phyloP scores from a whole-genome alignment of 345 rosid genomes.

The Ceriops zippeliana region DNA sequence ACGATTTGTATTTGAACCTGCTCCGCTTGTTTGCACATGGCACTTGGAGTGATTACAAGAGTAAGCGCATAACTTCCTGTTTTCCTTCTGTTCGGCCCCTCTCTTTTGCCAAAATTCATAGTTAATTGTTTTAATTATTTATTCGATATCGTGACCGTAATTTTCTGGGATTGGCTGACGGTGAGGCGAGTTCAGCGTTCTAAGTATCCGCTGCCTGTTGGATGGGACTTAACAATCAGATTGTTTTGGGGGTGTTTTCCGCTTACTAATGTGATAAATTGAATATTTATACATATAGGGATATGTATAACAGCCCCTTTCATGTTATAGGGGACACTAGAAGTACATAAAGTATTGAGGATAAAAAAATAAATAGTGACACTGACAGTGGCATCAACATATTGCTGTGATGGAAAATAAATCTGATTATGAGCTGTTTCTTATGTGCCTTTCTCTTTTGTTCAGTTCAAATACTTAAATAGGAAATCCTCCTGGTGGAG shows the following conservation, averaged over 20 bases:
- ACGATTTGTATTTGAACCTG: slow-evolving; percentile 47
- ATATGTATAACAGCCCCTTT: no score
- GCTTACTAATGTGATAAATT: no score
- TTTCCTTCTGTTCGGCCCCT: not conserved
- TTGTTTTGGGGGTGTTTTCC: not conserved
- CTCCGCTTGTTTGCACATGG: slow-evolving; percentile 89
- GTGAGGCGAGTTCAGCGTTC: no score
- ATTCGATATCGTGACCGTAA: no score
- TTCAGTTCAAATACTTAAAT: not conserved
- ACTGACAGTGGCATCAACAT: not conserved
- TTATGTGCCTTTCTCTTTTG: not conserved
- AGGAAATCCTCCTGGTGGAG: not conserved
- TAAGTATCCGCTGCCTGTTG: no score
- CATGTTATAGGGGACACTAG: no score
- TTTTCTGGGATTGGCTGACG: no score
- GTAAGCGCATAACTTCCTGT: slow-evolving; percentile 29
- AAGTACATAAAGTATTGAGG: no score
- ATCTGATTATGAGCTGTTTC: not conserved
- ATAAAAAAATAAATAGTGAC: not conserved
- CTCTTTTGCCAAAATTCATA: no score
- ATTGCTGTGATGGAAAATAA: not conserved
- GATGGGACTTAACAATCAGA: no score
- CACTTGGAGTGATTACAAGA: slow-evolving; percentile 89
- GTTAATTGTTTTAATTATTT: no score
- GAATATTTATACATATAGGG: no score